Conservation (phyloP, 2,329 filamentous ascomycete species). For the Arachnopeziza araneosa region DNA sequence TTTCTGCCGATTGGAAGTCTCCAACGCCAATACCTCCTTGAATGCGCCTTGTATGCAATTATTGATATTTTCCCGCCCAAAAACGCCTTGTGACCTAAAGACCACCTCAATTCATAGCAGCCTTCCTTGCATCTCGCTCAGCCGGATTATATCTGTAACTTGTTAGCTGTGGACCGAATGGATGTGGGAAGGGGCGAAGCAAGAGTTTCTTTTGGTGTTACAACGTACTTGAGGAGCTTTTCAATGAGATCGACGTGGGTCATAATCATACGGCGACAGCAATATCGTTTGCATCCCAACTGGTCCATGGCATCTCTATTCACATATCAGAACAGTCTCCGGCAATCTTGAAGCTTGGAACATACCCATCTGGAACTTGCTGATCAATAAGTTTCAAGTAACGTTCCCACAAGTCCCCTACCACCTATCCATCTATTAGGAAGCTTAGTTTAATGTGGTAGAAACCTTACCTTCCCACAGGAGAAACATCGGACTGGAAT, state of each 20-base stretch:
- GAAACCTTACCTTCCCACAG: slow-evolving; percentile 81
- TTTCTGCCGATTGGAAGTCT: neutral
- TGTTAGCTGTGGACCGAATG: slow-evolving; percentile 11
- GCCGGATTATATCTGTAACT: slow-evolving; percentile 42
- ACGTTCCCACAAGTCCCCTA: slow-evolving; percentile 94
- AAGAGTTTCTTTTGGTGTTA: neutral
- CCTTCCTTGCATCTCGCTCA: slow-evolving; percentile 40
- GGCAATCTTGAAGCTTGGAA: slow-evolving; percentile 14
- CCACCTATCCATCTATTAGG: slow-evolving; percentile 56
- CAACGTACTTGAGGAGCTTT: slow-evolving; percentile 81
- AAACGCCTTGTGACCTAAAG: neutral
- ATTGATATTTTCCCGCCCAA: neutral
- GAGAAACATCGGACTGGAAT: slow-evolving; percentile 98
- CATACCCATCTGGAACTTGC: slow-evolving; percentile 67
- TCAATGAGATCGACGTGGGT: slow-evolving; percentile 98
- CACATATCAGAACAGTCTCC: neutral
- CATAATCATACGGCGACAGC: slow-evolving; percentile 99
- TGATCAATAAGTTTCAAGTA: slow-evolving; percentile 87
- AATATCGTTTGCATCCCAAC: slow-evolving; percentile 90
- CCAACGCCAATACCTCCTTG: neutral
- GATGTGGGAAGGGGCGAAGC: too few relatives aligned
- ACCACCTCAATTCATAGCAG: slow-evolving; percentile 12
- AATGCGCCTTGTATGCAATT: neutral
- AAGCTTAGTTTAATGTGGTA: slow-evolving; percentile 5
- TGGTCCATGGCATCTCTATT: slow-evolving; percentile 90